These are phyloP conservation scores for Pelargonium myrrhifolium DNA, from an alignment of 441 rosid species.

Conservation along the genomic window DNA sequence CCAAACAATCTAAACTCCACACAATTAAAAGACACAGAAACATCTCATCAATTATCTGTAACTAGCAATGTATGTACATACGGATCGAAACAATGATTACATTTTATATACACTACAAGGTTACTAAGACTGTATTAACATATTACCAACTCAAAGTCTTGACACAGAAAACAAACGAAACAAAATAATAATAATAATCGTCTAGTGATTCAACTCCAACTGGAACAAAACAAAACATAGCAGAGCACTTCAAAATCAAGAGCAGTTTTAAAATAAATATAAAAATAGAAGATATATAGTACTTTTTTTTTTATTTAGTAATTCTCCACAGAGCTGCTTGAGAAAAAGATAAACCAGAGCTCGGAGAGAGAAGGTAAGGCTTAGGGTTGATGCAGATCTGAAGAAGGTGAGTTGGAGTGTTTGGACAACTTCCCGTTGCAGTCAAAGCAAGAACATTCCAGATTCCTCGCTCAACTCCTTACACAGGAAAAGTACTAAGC, in stretches of 20 bases:
- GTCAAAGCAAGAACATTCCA: background rate
- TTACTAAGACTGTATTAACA: no score
- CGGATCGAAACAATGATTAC: no score
- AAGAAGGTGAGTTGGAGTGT: background rate
- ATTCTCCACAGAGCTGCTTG: background rate
- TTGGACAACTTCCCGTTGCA: no score
- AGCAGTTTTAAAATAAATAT: background rate
- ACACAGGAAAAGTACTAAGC: background rate
- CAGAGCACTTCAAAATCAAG: background rate
- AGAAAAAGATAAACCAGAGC: background rate
- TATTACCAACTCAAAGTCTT: no score
- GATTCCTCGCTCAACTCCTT: background rate
- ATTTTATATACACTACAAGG: no score
- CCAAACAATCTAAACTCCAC: background rate
- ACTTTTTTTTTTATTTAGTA: background rate
- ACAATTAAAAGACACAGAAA: background rate
- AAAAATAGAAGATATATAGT: background rate
- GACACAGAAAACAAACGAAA: no score
- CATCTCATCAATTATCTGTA: background rate
- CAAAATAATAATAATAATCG: background rate
- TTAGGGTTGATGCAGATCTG: constrained; percentile 1
- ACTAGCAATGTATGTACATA: no score
- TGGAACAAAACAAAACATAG: no score
- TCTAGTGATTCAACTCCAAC: background rate
- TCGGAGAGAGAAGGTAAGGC: background rate